These are phyloP conservation scores for Neospermospora avenae DNA, from an alignment of 2,329 filamentous ascomycete species.

Conservation along the genomic window DNA sequence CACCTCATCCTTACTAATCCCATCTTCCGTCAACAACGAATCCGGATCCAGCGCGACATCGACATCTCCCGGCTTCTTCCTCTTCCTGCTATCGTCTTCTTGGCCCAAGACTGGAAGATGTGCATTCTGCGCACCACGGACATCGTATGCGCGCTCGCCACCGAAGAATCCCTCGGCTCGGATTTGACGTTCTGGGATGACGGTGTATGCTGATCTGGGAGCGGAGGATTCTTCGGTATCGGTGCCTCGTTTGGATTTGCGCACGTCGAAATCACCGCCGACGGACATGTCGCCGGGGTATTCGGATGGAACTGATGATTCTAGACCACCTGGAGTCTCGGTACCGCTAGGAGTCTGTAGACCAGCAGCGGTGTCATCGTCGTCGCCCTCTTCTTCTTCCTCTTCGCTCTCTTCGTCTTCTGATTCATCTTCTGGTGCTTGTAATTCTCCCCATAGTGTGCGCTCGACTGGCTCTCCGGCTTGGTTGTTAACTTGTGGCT, in stretches of 20 bases:
- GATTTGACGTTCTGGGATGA: conserved; percentile 84
- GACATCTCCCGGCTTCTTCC: conserved; percentile 95
- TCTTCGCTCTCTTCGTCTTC: conserved; percentile 68
- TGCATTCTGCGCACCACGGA: conserved; percentile 56
- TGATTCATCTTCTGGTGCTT: conserved; percentile 74
- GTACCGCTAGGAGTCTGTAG: conserved; percentile 72
- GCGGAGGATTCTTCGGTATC: conserved; percentile 79
- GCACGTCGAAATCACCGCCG: conserved; percentile 83
- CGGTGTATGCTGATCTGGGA: conserved; percentile 79
- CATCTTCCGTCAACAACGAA: conserved; percentile 68
- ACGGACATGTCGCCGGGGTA: conserved; percentile 72
- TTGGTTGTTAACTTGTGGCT: conserved; percentile 57
- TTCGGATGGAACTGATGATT: conserved; percentile 78
- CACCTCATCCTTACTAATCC: conserved; percentile 81
- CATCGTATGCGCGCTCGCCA: conserved; percentile 88
- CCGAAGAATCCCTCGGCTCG: conserved; percentile 92
- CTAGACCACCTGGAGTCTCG: conserved; percentile 77
- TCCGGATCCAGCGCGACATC: conserved; percentile 91
- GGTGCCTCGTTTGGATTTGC: conserved; percentile 79
- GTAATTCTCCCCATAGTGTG: conserved; percentile 87
- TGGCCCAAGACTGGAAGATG: conserved; percentile 72
- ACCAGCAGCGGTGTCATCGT: conserved; percentile 61
- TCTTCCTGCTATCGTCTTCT: conserved; percentile 73
- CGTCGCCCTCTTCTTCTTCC: conserved; percentile 57
- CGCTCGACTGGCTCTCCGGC: conserved; percentile 80